Evolutionary conservation across 2,329 filamentous ascomycete species (phyloP).

Genomic region (Fusarium oligoseptatum): DNA sequence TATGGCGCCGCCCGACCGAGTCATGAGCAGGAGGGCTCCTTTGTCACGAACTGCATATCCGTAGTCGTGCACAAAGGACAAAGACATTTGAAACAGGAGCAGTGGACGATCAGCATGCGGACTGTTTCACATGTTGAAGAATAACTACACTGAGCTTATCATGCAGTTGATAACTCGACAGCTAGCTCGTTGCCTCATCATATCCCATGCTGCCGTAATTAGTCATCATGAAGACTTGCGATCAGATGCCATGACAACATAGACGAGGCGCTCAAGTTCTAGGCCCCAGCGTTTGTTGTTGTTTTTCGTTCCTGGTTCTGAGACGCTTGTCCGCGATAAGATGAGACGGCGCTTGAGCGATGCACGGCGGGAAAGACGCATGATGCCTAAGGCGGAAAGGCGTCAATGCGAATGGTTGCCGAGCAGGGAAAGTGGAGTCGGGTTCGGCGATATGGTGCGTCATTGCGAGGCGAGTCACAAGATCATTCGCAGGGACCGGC

Average conservation of each 20-base stretch:
- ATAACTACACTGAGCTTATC: not conserved
- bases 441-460: slow-evolving; percentile 44
- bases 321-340: slow-evolving; percentile 29
- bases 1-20: not conserved
- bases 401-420: slow-evolving; percentile 40
- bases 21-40: not conserved
- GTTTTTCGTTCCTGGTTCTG: slow-evolving; percentile 29
- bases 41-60: not conserved
- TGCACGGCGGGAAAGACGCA: slow-evolving; percentile 16
- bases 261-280: slow-evolving; percentile 1
- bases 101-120: not conserved
- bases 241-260: slow-evolving; percentile 32
- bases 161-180: not conserved
- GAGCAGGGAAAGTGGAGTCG: slow-evolving; percentile 43
- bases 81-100: not conserved
- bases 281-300: slow-evolving; percentile 19
- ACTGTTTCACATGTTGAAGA: not conserved
- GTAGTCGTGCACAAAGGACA: not conserved
- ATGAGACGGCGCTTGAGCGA: slow-evolving; percentile 33
- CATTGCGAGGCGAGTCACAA: slow-evolving; percentile 47
- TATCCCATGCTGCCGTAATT: not conserved
- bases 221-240: slow-evolving; percentile 3
- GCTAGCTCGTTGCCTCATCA: not conserved
- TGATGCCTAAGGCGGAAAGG: slow-evolving; percentile 48
- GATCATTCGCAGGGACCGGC: slow-evolving; percentile 36